A percentile compares a stretch with the other conserved stretches of the same genome.
These are phyloP conservation scores for Solanum chacoense DNA, from an alignment of 305 asterid genomes.

Conservation along the genomic window DNA sequence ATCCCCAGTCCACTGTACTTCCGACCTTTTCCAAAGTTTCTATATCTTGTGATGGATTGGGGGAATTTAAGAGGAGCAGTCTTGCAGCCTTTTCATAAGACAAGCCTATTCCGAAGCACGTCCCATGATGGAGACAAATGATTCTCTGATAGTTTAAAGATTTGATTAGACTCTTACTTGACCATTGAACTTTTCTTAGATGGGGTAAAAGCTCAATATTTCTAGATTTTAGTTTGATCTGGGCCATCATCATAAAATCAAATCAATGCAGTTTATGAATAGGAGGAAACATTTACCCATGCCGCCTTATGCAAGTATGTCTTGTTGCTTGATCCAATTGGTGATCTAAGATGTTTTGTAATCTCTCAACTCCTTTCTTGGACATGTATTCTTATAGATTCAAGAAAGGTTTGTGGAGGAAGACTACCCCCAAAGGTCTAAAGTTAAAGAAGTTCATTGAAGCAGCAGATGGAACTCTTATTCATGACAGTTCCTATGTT, in stretches of 20 bases:
- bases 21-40: neutral
- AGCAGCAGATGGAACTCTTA: constrained; percentile 75
- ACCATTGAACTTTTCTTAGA: neutral
- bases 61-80: neutral
- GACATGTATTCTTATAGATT: constrained; percentile 29
- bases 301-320: neutral
- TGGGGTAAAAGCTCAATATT: neutral
- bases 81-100: neutral
- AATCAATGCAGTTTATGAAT: neutral
- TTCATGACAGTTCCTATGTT: constrained; percentile 78
- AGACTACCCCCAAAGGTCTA: constrained; percentile 83
- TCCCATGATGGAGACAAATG: neutral
- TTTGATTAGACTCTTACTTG: neutral
- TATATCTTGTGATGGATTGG: neutral
- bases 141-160: neutral
- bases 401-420: constrained; percentile 93
- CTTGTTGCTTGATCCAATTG: neutral
- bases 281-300: neutral
- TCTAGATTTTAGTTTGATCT: neutral
- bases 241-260: neutral
- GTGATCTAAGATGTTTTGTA: neutral
- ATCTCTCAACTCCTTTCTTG: neutral
- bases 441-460: constrained; percentile 80
- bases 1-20: neutral
- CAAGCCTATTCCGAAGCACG: neutral